These are phyloP conservation scores for Suillus ampliporus DNA, from an alignment of 768 basidiomycete genomes.

Conservation along the genomic window DNA sequence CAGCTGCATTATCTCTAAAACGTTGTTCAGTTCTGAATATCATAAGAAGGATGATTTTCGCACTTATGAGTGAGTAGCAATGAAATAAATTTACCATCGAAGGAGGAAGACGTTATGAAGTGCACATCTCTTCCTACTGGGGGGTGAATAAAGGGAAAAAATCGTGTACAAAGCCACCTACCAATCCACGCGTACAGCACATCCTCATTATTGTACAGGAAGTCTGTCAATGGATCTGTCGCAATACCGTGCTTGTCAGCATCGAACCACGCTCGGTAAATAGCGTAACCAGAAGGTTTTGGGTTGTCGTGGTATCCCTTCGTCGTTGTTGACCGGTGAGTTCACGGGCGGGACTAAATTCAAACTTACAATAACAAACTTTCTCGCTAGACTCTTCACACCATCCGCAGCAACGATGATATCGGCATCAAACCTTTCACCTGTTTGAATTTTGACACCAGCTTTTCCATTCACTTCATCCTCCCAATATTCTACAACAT, in stretches of 20 bases:
- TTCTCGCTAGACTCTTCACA: constrained; percentile 23
- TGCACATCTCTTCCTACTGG: constrained; percentile 23
- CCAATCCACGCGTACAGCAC: constrained; percentile 27
- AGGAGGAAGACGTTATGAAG: constrained; percentile 23
- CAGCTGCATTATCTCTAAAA: constrained; percentile 25
- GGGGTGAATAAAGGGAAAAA: background rate
- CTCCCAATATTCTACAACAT: constrained; percentile 27
- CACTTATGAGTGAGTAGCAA: constrained; percentile 30
- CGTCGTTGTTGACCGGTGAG: background rate
- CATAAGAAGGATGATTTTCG: background rate
- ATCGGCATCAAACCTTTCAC: constrained; percentile 23
- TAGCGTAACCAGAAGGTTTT: constrained; percentile 27
- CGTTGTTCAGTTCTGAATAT: background rate
- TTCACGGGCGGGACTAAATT: background rate
- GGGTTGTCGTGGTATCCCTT: constrained; percentile 30
- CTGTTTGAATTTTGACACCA: constrained; percentile 21
- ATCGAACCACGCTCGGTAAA: constrained; percentile 33
- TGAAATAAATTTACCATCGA: constrained; percentile 22
- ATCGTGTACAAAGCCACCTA: background rate
- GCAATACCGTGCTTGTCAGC: constrained; percentile 25
- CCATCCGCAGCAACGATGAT: constrained; percentile 34
- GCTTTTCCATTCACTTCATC: constrained; percentile 15
- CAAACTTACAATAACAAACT: constrained; percentile 24
- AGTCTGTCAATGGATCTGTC: constrained; percentile 23
- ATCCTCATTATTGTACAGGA: constrained; percentile 17